These are phyloP conservation scores for Morella rubra DNA, from an alignment of 306 rosid genomes.

Conservation along the genomic window DNA sequence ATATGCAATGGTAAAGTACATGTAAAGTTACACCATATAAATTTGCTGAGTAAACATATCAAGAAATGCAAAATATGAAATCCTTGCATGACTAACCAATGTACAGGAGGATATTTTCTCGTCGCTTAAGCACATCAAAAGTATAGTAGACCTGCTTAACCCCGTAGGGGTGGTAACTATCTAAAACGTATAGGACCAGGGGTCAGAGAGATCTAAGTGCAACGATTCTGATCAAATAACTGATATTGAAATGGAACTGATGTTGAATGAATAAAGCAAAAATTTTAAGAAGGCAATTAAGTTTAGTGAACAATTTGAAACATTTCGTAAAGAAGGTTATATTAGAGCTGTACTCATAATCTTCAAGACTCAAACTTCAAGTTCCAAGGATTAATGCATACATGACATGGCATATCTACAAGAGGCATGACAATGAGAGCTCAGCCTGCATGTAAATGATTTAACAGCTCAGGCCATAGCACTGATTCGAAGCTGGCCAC, in stretches of 20 bases:
- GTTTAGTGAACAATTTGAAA: neutral
- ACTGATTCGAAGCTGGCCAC: neutral
- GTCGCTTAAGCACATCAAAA: neutral
- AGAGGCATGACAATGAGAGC: neutral
- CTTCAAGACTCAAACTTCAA: neutral
- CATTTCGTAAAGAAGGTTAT: neutral
- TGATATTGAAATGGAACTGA: neutral
- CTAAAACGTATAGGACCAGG: neutral
- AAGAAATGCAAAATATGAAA: neutral
- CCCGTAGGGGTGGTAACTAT: neutral
- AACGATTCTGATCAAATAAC: neutral
- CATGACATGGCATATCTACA: no score
- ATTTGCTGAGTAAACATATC: neutral
- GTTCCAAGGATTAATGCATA: neutral
- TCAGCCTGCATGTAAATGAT: neutral
- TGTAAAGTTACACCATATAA: neutral
- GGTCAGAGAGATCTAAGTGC: neutral
- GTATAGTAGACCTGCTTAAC: neutral
- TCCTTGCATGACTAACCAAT: neutral
- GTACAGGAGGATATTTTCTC: neutral
- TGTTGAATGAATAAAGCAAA: neutral
- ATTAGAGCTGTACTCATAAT: neutral
- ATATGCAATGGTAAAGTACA: neutral
- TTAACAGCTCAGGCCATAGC: no score
- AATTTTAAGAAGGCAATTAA: neutral